These are phyloP conservation scores for Aureobasidium sp. DNA, from an alignment of 2,329 filamentous ascomycete species.

Conservation along the genomic window DNA sequence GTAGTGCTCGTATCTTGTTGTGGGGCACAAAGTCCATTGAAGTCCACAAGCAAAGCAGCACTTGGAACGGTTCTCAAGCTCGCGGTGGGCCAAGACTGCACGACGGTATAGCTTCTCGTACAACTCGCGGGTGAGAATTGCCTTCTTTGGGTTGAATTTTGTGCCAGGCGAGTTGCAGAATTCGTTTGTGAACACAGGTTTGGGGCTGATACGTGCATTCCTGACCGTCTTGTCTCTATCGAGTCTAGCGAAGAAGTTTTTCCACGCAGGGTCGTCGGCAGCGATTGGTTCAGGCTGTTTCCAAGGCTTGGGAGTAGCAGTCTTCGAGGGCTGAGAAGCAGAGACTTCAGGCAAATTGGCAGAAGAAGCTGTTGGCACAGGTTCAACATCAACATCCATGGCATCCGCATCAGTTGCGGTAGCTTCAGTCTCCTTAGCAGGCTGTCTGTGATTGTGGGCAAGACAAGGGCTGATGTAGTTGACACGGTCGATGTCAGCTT, in stretches of 20 bases:
- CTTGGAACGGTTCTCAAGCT: neutral
- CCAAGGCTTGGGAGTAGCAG: neutral
- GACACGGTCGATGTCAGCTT: slow-evolving; percentile 6
- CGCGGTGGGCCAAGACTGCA: neutral
- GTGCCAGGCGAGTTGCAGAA: neutral
- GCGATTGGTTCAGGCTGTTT: neutral
- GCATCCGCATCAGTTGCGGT: neutral
- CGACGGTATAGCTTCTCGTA: neutral
- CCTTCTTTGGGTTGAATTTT: neutral
- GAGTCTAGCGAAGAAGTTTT: neutral
- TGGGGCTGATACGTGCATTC: neutral
- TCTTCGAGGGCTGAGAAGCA: neutral
- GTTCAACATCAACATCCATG: neutral
- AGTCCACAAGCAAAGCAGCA: slow-evolving; percentile 3
- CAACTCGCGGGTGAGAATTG: neutral
- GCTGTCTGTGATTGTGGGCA: neutral
- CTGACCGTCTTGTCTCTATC: neutral
- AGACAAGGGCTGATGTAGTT: slow-evolving; percentile 9
- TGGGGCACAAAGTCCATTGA: neutral
- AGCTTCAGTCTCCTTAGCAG: neutral
- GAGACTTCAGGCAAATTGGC: neutral
- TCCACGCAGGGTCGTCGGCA: neutral
- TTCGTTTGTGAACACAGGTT: neutral
- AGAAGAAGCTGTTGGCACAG: neutral
- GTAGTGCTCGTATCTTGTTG: neutral